Percentiles rank a stretch among this genome's conserved stretches.
Conservation (phyloP, 495 filamentous ascomycete species). For the Margaritispora aquatica region DNA sequence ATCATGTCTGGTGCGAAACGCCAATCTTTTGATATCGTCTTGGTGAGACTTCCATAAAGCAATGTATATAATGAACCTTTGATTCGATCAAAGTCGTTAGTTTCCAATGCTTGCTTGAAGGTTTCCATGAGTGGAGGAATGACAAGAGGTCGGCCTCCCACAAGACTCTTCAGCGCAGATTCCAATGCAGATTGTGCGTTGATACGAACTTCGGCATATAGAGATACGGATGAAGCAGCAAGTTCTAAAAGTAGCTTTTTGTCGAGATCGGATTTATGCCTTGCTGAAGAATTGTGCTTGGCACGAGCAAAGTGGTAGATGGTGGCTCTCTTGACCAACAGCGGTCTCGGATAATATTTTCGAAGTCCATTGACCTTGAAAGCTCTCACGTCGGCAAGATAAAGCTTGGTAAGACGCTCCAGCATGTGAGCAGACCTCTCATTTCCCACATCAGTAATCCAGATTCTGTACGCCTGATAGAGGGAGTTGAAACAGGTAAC, state of each 20-base stretch:
- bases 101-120: slow-evolving; percentile 73
- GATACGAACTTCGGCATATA: slow-evolving; percentile 90
- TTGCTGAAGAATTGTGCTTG: slow-evolving; percentile 83
- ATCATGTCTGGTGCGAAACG: slow-evolving; percentile 82
- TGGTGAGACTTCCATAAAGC: slow-evolving; percentile 82
- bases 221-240: slow-evolving; percentile 83
- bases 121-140: slow-evolving; percentile 79
- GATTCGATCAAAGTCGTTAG: slow-evolving; percentile 78
- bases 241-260: slow-evolving; percentile 79
- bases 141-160: slow-evolving; percentile 77
- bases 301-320: slow-evolving; percentile 92
- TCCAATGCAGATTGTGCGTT: slow-evolving; percentile 90
- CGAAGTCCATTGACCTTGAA: slow-evolving; percentile 92
- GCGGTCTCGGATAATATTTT: slow-evolving; percentile 85
- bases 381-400: slow-evolving; percentile 75
- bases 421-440: slow-evolving; percentile 91
- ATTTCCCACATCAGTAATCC: slow-evolving; percentile 96
- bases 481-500: slow-evolving; percentile 90
- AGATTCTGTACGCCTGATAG: slow-evolving; percentile 88
- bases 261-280: slow-evolving; percentile 78
- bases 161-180: slow-evolving; percentile 86
- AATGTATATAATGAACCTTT: slow-evolving; percentile 91
- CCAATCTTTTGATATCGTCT: slow-evolving; percentile 84
- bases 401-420: slow-evolving; percentile 75
- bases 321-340: slow-evolving; percentile 83